Conservation (phyloP, 768 basidiomycete genomes). For the Auriscalpium microsporum region DNA sequence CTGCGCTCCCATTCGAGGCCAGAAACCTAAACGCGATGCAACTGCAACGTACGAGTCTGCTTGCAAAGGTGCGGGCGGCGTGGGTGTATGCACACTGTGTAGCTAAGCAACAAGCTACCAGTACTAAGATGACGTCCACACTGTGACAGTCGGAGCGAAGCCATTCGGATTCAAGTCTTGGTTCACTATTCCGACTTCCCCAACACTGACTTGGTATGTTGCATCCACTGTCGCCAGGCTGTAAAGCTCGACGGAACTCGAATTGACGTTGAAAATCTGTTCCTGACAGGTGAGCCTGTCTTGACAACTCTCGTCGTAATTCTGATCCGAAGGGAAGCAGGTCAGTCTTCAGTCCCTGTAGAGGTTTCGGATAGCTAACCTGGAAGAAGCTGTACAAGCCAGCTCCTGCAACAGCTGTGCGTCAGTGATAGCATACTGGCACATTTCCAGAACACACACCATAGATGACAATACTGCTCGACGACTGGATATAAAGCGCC, state of each 20-base stretch:
- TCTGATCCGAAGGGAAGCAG: slow-evolving; percentile 21
- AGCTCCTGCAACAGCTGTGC: slow-evolving; percentile 21
- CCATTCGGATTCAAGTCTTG: slow-evolving; percentile 45
- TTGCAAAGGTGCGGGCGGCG: no score
- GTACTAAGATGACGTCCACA: slow-evolving; percentile 16
- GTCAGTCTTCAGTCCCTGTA: no score
- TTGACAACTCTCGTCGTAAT: slow-evolving; percentile 45
- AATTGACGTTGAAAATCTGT: slow-evolving; percentile 47
- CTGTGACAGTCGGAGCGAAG: slow-evolving; percentile 30
- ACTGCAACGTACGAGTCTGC: no score
- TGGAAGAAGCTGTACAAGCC: slow-evolving; percentile 66
- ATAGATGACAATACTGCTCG: slow-evolving; percentile 51
- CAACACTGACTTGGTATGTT: slow-evolving; percentile 43
- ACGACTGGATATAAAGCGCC: slow-evolving; percentile 45
- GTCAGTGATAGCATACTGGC: neutral
- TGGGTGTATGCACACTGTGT: neutral
- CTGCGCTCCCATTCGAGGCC: no score
- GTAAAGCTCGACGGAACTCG: slow-evolving; percentile 44
- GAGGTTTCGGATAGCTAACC: slow-evolving; percentile 17
- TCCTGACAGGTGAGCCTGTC: slow-evolving; percentile 41
- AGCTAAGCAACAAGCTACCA: neutral
- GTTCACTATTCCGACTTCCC: slow-evolving; percentile 37
- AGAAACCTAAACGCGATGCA: no score
- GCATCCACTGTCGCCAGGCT: slow-evolving; percentile 53
- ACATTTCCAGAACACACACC: slow-evolving; percentile 23